Evolutionary conservation across 306 rosid species (phyloP).

Genomic region (Vicia villosa): DNA sequence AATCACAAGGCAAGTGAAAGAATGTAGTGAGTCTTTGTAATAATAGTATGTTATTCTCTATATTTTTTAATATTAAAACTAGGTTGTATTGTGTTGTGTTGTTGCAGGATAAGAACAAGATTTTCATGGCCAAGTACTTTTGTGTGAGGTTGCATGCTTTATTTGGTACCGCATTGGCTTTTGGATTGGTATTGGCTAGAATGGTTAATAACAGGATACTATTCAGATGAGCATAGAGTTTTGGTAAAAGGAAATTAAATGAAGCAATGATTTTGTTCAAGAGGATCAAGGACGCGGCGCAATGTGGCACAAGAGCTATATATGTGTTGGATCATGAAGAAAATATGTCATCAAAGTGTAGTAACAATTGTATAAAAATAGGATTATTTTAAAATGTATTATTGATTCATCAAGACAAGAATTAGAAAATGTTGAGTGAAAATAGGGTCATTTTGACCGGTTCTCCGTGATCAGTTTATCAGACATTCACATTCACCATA

Average conservation of each 20-base stretch:
- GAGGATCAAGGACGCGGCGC: constrained; percentile 13
- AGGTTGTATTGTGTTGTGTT: neutral
- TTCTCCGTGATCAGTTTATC: constrained; percentile 40
- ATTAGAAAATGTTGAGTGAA: constrained; percentile 20
- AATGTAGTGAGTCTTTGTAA: constrained; percentile 10
- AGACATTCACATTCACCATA: constrained; percentile 17
- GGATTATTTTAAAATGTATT: neutral
- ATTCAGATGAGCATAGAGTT: constrained; percentile 30
- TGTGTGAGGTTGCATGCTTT: constrained; percentile 82
- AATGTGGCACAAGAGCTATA: neutral
- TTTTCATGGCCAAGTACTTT: constrained; percentile 93
- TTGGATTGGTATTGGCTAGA: constrained; percentile 71
- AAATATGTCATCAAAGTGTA: neutral
- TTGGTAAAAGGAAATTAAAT: constrained; percentile 15
- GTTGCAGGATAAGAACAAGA: constrained; percentile 74
- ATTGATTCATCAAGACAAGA: neutral
- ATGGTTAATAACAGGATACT: constrained; percentile 34
- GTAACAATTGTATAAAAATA: too few relatives aligned
- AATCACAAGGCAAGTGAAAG: constrained; percentile 65
- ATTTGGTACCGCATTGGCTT: constrained; percentile 83
- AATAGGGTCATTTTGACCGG: constrained; percentile 48
- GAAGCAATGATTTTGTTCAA: constrained; percentile 1
- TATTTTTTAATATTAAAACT: constrained; percentile 1
- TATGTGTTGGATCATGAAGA: neutral
- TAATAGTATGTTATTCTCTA: neutral